phyloP scores from a whole-genome alignment of 768 basidiomycete species.

The Leccinum subgranulosum region DNA sequence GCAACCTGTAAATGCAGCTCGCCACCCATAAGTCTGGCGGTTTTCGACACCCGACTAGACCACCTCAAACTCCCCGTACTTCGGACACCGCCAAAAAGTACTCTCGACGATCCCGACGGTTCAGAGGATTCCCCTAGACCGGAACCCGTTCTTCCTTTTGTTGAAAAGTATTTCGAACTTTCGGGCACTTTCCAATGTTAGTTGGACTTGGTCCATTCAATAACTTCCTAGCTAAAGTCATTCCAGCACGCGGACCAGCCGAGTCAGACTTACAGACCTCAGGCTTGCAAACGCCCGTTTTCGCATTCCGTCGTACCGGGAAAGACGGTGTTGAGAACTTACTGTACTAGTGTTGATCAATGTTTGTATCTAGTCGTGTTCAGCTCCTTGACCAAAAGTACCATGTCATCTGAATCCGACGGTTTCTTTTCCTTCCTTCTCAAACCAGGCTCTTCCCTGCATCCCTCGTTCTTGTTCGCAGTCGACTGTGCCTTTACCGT shows the following conservation, averaged over 20 bases:
- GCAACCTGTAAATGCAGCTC: conserved; percentile 9
- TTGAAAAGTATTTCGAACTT: conserved; percentile 56
- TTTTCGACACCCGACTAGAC: conserved; percentile 62
- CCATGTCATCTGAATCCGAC: conserved; percentile 24
- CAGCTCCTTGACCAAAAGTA: not conserved
- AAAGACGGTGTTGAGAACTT: not conserved
- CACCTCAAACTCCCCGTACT: conserved; percentile 48
- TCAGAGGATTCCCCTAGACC: conserved; percentile 22
- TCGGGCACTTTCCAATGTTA: conserved; percentile 41
- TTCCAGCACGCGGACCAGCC: conserved; percentile 8
- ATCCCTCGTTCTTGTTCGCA: conserved; percentile 62
- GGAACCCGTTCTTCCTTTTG: conserved; percentile 39
- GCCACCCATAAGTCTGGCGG: conserved; percentile 36
- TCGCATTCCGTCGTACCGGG: conserved; percentile 15
- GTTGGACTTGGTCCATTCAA: conserved; percentile 26
- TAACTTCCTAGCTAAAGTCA: not conserved
- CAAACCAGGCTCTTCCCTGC: conserved; percentile 71
- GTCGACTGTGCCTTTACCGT: conserved; percentile 59
- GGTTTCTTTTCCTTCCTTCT: conserved; percentile 58
- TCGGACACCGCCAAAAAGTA: conserved; percentile 23
- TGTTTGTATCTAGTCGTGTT: conserved; percentile 16
- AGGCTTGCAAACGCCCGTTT: not conserved
- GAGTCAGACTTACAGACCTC: not conserved
- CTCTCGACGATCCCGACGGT: conserved; percentile 15
- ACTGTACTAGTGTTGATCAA: conserved; percentile 5